These are phyloP conservation scores for Tubosaeta brunneosetosa DNA, from an alignment of 768 basidiomycete species.

Conservation along the genomic window DNA sequence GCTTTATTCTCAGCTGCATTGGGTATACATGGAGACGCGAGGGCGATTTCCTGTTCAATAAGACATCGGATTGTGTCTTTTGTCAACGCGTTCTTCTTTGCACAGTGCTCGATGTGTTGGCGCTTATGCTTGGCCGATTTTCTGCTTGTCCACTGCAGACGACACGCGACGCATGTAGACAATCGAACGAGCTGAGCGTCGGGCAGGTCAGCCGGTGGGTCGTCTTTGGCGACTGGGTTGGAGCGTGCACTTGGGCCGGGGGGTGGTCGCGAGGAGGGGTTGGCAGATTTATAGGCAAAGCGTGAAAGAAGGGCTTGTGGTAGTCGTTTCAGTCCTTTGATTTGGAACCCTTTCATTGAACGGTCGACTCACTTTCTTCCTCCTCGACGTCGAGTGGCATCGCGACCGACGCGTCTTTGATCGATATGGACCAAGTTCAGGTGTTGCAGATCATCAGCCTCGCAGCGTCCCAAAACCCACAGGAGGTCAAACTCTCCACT, in stretches of 20 bases:
- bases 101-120: slow-evolving; percentile 63
- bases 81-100: slow-evolving; percentile 52
- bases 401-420: slow-evolving; percentile 40
- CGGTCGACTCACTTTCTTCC: neutral
- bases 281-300: slow-evolving; percentile 35
- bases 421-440: slow-evolving; percentile 44
- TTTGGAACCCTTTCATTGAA: neutral
- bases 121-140: slow-evolving; percentile 63
- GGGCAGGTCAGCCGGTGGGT: slow-evolving; percentile 34
- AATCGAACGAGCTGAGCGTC: slow-evolving; percentile 46
- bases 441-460: slow-evolving; percentile 60
- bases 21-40: neutral
- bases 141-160: slow-evolving; percentile 60
- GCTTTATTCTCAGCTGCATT: slow-evolving; percentile 17
- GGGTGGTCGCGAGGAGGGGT: neutral
- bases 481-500: slow-evolving; percentile 42
- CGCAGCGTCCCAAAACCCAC: slow-evolving; percentile 71
- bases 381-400: slow-evolving; percentile 9
- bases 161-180: slow-evolving; percentile 60
- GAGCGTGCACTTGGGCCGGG: neutral
- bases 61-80: slow-evolving; percentile 53
- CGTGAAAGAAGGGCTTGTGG: slow-evolving; percentile 23
- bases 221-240: slow-evolving; percentile 3
- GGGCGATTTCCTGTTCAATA: slow-evolving; percentile 45
- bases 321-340: neutral